Conservation (phyloP, 768 basidiomycete species). For the Boletus tylopilopsis region DNA sequence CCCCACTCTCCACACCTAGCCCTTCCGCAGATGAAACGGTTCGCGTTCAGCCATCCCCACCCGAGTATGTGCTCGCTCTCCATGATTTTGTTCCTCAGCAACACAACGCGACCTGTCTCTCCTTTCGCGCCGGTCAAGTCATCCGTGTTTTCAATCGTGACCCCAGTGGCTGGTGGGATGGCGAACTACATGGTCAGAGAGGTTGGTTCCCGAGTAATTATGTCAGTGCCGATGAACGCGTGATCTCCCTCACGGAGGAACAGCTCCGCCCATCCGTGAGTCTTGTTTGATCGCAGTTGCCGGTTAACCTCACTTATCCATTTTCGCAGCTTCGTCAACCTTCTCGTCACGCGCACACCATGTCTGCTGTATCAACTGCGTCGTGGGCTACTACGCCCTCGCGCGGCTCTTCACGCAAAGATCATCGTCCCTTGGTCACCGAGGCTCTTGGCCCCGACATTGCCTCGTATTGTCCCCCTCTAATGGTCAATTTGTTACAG, state of each 20-base stretch:
- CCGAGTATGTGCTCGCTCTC: constrained; percentile 85
- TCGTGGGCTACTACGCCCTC: constrained; percentile 53
- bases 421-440: constrained; percentile 44
- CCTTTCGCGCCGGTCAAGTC: constrained; percentile 86
- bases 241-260: constrained; percentile 52
- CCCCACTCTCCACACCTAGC: constrained; percentile 28
- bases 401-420: constrained; percentile 32
- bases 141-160: constrained; percentile 90
- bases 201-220: constrained; percentile 99
- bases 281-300: background rate
- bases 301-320: background rate
- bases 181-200: constrained; percentile 80
- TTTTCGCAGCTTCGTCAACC: constrained; percentile 30
- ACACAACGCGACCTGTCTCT: constrained; percentile 74
- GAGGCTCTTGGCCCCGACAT: constrained; percentile 47
- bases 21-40: constrained; percentile 48
- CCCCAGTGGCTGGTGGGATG: constrained; percentile 97
- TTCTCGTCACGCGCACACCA: constrained; percentile 46
- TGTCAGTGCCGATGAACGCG: constrained; percentile 61
- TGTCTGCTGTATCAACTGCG: constrained; percentile 48
- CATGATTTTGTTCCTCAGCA: constrained; percentile 83
- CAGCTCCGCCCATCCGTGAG: constrained; percentile 47
- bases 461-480: constrained; percentile 66
- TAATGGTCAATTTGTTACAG: constrained; percentile 83
- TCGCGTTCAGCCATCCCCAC: constrained; percentile 33